A percentile compares a stretch with the other conserved stretches of the same genome.
These are phyloP conservation scores for Penicillium digitatum DNA, from an alignment of 2,329 filamentous ascomycete genomes.

Conservation along the genomic window DNA sequence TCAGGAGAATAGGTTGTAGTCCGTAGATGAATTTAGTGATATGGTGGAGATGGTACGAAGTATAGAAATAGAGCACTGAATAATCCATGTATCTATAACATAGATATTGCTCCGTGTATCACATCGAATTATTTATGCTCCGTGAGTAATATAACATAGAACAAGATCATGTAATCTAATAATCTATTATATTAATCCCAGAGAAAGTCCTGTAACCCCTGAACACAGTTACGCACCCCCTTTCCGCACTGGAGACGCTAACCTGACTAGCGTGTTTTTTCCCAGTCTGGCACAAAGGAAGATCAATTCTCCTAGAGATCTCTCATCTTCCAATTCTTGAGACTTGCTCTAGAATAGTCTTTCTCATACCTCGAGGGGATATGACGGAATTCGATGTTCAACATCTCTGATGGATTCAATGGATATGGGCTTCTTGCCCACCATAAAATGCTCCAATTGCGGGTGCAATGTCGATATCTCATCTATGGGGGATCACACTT, in stretches of 20 bases:
- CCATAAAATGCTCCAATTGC: conserved; percentile 84
- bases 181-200: not conserved
- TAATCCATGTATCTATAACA: no score
- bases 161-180: no score
- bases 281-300: not conserved
- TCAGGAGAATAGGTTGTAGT: no score
- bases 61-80: no score
- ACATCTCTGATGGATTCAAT: conserved; percentile 36
- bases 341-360: conserved; percentile 2
- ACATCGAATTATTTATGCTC: not conserved
- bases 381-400: conserved; percentile 14
- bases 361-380: conserved; percentile 5
- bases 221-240: conserved; percentile 19
- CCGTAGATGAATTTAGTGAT: not conserved
- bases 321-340: conserved; percentile 2
- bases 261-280: conserved; percentile 15
- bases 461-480: conserved; percentile 74
- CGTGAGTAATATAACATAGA: not conserved
- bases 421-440: conserved; percentile 69
- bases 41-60: not conserved
- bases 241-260: conserved; percentile 21
- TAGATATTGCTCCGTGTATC: not conserved
- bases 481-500: conserved; percentile 80
- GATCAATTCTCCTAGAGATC: conserved; percentile 3
- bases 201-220: not conserved